phyloP scores from a whole-genome alignment of 306 rosid genomes.

The Macrotyloma uniflorum region DNA sequence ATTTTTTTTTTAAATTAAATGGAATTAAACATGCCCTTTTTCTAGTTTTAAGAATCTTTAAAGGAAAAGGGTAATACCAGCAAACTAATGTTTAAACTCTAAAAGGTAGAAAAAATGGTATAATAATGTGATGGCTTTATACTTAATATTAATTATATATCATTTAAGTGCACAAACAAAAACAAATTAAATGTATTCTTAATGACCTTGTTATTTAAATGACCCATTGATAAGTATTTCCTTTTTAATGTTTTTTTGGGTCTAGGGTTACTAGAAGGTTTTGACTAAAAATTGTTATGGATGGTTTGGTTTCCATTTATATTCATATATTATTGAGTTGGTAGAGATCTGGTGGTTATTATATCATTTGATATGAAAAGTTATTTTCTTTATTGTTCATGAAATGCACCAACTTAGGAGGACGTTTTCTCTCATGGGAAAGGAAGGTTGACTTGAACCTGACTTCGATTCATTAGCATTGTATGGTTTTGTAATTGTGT shows the following conservation, averaged over 20 bases:
- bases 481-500: too few species aligned
- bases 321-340: not conserved
- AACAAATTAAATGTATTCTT: not conserved
- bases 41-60: not conserved
- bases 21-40: not conserved
- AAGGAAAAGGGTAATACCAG: not conserved
- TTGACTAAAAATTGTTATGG: not conserved
- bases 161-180: not conserved
- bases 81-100: not conserved
- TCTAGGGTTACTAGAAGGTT: not conserved
- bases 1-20: too few species aligned
- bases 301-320: not conserved
- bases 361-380: not conserved
- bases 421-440: too few species aligned
- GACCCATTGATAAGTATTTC: not conserved
- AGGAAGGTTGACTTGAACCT: too few species aligned
- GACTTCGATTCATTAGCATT: too few species aligned
- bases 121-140: not conserved
- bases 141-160: not conserved
- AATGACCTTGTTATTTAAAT: not conserved
- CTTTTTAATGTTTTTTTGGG: not conserved
- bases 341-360: not conserved
- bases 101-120: not conserved
- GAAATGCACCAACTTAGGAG: not conserved
- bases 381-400: not conserved